These are phyloP conservation scores for Avena insularis DNA, from an alignment of 176 grass and related monocot species.

Conservation along the genomic window DNA sequence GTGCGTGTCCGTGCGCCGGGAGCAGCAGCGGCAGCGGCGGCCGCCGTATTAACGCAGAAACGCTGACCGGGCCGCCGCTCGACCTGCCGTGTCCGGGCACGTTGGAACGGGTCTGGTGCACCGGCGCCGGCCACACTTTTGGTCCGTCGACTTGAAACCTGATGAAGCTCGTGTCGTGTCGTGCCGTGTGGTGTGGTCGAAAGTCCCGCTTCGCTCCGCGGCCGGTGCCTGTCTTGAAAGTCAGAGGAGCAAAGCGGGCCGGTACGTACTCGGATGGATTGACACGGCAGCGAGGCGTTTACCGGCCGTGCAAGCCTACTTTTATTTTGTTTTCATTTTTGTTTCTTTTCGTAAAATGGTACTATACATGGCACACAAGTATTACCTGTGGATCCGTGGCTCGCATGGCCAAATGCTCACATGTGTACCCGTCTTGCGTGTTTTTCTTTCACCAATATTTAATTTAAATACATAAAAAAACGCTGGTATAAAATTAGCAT, in stretches of 20 bases:
- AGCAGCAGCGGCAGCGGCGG: background rate
- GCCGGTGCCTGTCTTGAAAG: background rate
- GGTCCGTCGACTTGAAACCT: background rate
- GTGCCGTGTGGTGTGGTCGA: background rate
- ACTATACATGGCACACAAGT: no score
- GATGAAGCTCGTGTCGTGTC: background rate
- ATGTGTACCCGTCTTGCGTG: no score
- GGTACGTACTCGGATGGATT: background rate
- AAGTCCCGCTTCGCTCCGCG: background rate
- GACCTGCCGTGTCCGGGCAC: background rate
- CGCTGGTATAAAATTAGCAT: no score
- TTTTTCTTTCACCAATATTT: no score
- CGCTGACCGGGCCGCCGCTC: background rate
- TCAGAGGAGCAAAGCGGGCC: slow-evolving; percentile 34
- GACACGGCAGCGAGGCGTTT: slow-evolving; percentile 27
- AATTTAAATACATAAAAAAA: no score
- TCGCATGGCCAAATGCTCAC: no score
- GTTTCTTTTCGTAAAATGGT: no score
- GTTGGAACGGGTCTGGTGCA: slow-evolving; percentile 18
- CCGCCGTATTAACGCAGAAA: slow-evolving; percentile 11
- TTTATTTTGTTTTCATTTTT: background rate
- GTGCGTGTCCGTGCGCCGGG: background rate
- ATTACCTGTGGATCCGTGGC: no score
- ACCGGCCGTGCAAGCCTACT: background rate
- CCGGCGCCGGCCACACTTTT: slow-evolving; percentile 26